Conservation (phyloP, 2,329 filamentous ascomycete species). For the Sphaerostilbella broomeana region DNA sequence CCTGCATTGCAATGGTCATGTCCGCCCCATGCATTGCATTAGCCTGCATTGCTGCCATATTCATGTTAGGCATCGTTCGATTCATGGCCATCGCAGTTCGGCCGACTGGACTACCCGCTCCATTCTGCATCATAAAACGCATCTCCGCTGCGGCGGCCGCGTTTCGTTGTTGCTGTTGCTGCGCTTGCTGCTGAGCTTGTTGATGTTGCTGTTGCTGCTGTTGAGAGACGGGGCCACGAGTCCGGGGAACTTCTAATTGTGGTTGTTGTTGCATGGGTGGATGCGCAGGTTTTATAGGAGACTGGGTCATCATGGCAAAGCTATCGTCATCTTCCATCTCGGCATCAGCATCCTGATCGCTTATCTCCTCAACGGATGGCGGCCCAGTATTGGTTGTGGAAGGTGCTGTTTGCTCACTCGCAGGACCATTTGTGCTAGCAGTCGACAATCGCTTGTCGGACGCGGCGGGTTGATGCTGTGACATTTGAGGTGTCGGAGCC, state of each 20-base stretch:
- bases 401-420: slow-evolving; percentile 29
- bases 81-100: slow-evolving; percentile 35
- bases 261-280: slow-evolving; percentile 34
- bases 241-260: slow-evolving; percentile 38
- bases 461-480: slow-evolving; percentile 17
- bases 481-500: slow-evolving; percentile 18
- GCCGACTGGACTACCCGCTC: slow-evolving; percentile 29
- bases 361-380: slow-evolving; percentile 40
- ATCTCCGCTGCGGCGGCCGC: slow-evolving; percentile 23
- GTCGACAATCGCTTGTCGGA: slow-evolving; percentile 26
- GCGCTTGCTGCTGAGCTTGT: slow-evolving; percentile 15
- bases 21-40: slow-evolving; percentile 36
- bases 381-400: slow-evolving; percentile 30
- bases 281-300: slow-evolving; percentile 30
- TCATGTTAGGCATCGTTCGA: slow-evolving; percentile 42
- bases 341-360: slow-evolving; percentile 37
- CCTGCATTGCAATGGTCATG: slow-evolving; percentile 40
- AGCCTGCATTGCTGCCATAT: slow-evolving; percentile 33
- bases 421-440: slow-evolving; percentile 29
- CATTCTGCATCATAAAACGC: slow-evolving; percentile 39
- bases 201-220: slow-evolving; percentile 22
- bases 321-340: slow-evolving; percentile 55
- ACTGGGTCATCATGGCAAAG: slow-evolving; percentile 44
- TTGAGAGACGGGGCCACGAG: slow-evolving; percentile 30
- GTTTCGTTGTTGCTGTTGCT: slow-evolving; percentile 18